Percentiles rank a stretch among this genome's conserved stretches.
Conservation (phyloP, 257 asterid genomes). For the Phtheirospermum japonicum region DNA sequence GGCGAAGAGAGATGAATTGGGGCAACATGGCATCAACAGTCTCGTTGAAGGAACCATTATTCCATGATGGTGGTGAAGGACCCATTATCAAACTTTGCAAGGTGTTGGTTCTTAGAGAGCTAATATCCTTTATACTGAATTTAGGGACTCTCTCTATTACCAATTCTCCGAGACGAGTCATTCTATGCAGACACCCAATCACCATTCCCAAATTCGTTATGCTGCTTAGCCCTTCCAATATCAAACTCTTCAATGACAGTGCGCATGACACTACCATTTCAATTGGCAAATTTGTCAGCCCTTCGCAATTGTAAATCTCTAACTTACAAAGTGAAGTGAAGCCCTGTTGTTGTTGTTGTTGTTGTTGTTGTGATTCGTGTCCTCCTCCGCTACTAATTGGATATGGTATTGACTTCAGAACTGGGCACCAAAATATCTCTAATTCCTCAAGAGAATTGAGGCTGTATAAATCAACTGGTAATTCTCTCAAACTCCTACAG, state of each 20-base stretch:
- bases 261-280: slow-evolving; percentile 21
- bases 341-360: no score
- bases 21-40: slow-evolving; percentile 12
- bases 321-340: slow-evolving; percentile 10
- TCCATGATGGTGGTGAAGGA: neutral
- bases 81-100: neutral
- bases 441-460: neutral
- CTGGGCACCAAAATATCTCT: neutral
- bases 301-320: neutral
- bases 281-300: slow-evolving; percentile 11
- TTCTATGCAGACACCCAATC: neutral
- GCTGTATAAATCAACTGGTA: neutral
- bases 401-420: slow-evolving; percentile 8
- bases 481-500: neutral
- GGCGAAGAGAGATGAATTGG: neutral
- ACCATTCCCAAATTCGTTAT: neutral
- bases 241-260: neutral
- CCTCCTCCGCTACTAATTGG: no score
- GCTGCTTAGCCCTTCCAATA: neutral
- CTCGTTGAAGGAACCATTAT: neutral
- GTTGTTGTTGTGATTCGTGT: neutral
- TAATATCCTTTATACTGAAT: neutral
- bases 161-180: neutral
- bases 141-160: slow-evolving; percentile 17
- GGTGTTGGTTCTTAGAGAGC: neutral